Base-by-base conservation (phyloP, 257 asterid species). In the Rubia yunnanensis region DNA sequence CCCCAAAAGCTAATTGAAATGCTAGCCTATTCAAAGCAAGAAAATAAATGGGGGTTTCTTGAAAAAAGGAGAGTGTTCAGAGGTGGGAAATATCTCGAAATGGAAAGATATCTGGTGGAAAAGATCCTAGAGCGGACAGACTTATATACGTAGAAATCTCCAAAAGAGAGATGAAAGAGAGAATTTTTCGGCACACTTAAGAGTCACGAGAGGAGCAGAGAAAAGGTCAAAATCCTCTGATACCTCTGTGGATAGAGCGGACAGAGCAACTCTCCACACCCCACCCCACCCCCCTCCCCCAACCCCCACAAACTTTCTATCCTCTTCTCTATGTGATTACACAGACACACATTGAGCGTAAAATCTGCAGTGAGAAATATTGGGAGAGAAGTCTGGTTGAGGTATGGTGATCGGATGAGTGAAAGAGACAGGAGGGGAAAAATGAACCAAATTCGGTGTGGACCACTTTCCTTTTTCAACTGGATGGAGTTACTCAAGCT, bases 151-250 rank as follows among this genome's bases (percentile, higher is more conserved):
- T 64, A 3, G 36, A 53, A 24, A 36, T 34, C 10, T 23, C 17
- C 57, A 11, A 68, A n/a, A 30, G 44, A 62, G 23, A 28, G 56
- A 59, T 20, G 32, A 18, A 56, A 28, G 57, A 24, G 23, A 24
- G 35, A 70, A 38, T 56, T 67, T 67, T 54, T 59, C 73, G 59
- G 77, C 60, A 60, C 60, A 68, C 68, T 50, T 52, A 20, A 20
- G 79, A 78, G 92, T 85, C 92, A 87, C 95, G 92, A 80, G 92
- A 63, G 49, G 72, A 62, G 75, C 53, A 69, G 79, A 78, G 70
- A 72, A 79, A 75, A 67, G 82, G 77, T 69, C 70, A 61, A 75
- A 65, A 70, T 73, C 59, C 65, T 67, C 73, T 60, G 81, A 50
- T 35, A 38, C 61, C 68, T 59, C 67, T 69, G 72, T 48, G 30